Conservation (phyloP, 257 asterid species). For the Solanum arcanum region DNA sequence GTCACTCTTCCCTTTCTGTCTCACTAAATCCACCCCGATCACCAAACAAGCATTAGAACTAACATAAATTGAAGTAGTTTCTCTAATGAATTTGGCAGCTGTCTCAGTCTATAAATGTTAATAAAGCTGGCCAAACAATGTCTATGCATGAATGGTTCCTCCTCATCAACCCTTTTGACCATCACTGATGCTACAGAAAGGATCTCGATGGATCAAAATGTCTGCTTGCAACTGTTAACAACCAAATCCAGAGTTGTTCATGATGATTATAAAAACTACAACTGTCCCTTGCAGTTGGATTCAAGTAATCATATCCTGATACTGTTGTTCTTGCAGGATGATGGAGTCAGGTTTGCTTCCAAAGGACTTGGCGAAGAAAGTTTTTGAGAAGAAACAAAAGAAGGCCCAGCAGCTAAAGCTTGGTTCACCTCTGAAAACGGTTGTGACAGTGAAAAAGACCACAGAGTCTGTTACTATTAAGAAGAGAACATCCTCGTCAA, state of each 20-base stretch:
- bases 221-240: not conserved
- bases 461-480: constrained; percentile 11
- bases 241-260: not conserved
- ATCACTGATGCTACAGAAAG: not conserved
- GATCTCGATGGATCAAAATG: not conserved
- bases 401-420: constrained; percentile 50
- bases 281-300: not conserved
- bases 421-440: constrained; percentile 52
- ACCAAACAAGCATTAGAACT: not conserved
- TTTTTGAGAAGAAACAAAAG: constrained; percentile 58
- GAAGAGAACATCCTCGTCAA: constrained; percentile 25
- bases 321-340: constrained; percentile 42
- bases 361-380: constrained; percentile 56
- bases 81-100: not conserved
- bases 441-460: constrained; percentile 42
- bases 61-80: not conserved
- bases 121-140: not conserved
- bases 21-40: not conserved
- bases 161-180: not conserved
- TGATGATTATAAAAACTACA: not conserved
- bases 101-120: not conserved
- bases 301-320: not conserved
- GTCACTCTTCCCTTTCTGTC: not conserved
- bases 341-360: constrained; percentile 93
- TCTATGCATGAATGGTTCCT: not conserved